Evolutionary conservation across 371 early-diverging fungal genomes (phyloP), one percentile per base, ranked within the genome.

Genomic region (Fennellomyces sp.): DNA sequence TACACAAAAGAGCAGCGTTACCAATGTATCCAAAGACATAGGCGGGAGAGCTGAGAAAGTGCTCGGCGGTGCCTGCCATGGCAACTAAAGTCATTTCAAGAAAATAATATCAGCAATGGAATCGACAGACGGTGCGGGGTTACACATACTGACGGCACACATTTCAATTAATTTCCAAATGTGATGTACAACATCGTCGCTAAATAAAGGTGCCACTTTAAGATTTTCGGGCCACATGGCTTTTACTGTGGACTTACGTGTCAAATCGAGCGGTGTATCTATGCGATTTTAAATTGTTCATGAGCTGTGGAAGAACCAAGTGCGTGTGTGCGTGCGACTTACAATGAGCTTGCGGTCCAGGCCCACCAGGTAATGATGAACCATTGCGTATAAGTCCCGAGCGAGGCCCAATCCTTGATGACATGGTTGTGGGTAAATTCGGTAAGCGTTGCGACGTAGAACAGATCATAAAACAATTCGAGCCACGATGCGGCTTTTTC

Each of bases 311-410:
- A n/a, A n/a, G n/a, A n/a, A n/a, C n/a, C n/a, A n/a, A n/a, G n/a
- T n/a, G n/a, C n/a, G n/a, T n/a, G n/a, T n/a, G n/a, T n/a, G n/a
- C n/a, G n/a, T n/a, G n/a, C n/a, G n/a, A n/a, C 67, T 71, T 73
- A 75, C 78, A 81, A 62, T 28, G 76, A 78, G 54, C 76, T 74
- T 3, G 78, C 70, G 39, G 72, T 73, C 82, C 82, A 82, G 23
- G 81, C 72, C 83, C 85, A 85, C 85, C 83, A 85, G 53, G 81
- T 78, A 36, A 85, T 80, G 19, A 83, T 58, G 53, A 85, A 85
- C 85, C 85, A 83, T 25, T 74, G 70, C 3, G 83, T 64, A 61
- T 85, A 85, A 21, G 76, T 63, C 5, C 69, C 76, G n/a, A 85
- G 61, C 0, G 85, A 78, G 0, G 57, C 68, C 83, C 77, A 72